Base-by-base conservation (phyloP, 2,329 filamentous ascomycete species). In the Cordyceps cateniannulata region DNA sequence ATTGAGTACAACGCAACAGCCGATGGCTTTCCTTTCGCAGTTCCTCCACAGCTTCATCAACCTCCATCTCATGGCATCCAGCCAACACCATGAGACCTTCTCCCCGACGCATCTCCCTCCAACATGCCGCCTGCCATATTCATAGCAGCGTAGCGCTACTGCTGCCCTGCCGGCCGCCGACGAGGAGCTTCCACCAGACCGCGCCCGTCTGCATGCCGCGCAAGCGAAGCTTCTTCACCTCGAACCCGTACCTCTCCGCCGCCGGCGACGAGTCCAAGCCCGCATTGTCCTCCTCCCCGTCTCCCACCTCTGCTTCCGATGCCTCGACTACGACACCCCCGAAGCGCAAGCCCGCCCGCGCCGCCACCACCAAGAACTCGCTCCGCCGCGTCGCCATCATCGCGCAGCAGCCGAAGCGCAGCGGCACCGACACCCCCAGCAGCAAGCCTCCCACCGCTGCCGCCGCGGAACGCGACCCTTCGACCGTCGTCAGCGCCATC, bases 341-440 rank as follows among this genome's bases (percentile, higher is more conserved):
- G 54, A 82, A 81, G 67, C 76, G 80, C 61, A 82, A 81, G 61
- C 74, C 76, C 7, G 73, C 74, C 3, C 74, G 81, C 45, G 68
- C 75, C 1, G 71, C 76, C 3, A 75, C 76, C 14, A n/a, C 38
- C 38, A 89, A 91, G 66, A 89, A 87, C 63, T 95, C 91, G 2
- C 79, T 97, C 35, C 86, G 93, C 60, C 84, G 92, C 62, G 91
- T 96, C 14, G 91, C 93, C 35, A 89, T 91, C 20, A 91, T 95
- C 68, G 92, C 93, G 20, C 91, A 96, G 70, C 80, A 80, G 63
- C 73, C 77, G n/a, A 75, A 77, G 57, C 69, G 70, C 56, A 67
- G 66, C 22, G 45, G 65, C 22, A 69, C 65, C 62, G 69, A 51
- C 55, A 32, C 29, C 6, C 7, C 45, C 4, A 16, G 18, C 27